Conservation (phyloP, 768 basidiomycete genomes). For the Boletus rubescentipes region DNA sequence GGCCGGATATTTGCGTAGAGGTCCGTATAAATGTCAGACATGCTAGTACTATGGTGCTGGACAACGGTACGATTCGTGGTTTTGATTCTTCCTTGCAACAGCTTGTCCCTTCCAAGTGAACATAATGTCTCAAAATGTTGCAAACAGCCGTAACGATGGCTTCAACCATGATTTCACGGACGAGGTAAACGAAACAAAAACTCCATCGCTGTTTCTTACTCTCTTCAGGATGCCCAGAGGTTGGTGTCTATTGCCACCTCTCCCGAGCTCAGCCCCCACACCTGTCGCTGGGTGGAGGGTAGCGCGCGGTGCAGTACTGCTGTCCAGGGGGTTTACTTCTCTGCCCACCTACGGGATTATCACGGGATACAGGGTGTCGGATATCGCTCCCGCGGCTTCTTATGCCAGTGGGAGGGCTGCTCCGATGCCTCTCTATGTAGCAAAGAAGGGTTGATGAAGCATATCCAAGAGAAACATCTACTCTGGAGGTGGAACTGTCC, state of each 20-base stretch:
- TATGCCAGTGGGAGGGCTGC: constrained; percentile 28
- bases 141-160: constrained; percentile 18
- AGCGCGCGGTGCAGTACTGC: constrained; percentile 10
- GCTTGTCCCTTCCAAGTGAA: neutral
- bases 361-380: constrained; percentile 19
- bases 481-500: constrained; percentile 27
- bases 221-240: constrained; percentile 23
- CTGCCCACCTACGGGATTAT: constrained; percentile 17
- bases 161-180: constrained; percentile 32
- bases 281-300: constrained; percentile 22
- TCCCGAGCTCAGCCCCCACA: constrained; percentile 26
- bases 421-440: constrained; percentile 15
- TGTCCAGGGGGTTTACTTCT: constrained; percentile 19
- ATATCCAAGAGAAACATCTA: constrained; percentile 28
- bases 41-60: neutral
- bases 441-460: constrained; percentile 23
- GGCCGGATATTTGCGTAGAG: neutral
- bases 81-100: neutral
- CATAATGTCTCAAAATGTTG: constrained; percentile 21
- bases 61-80: neutral
- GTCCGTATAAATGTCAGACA: constrained; percentile 20
- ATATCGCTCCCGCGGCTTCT: constrained; percentile 8
- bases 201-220: constrained; percentile 3
- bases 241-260: constrained; percentile 28
- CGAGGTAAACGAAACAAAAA: constrained; percentile 17